Percentiles rank a stretch among this genome's conserved stretches.
Conservation (phyloP, 352 stramenopile species). For the Elongisporangium anandrum region DNA sequence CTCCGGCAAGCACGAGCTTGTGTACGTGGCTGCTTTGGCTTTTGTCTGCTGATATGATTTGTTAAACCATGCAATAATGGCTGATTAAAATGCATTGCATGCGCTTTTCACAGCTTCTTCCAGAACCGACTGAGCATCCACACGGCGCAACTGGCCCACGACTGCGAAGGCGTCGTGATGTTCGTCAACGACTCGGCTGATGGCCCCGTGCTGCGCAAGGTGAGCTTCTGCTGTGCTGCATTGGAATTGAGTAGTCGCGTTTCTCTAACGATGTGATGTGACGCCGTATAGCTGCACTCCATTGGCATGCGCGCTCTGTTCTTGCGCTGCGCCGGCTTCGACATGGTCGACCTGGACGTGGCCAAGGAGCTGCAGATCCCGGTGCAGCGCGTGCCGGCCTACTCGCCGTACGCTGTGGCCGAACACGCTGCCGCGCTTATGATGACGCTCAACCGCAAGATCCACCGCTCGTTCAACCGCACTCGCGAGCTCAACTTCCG, state of each 20-base stretch:
- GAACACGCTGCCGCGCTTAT: slow-evolving; percentile 72
- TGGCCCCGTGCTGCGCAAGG: slow-evolving; percentile 43
- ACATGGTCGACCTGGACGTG: slow-evolving; percentile 53
- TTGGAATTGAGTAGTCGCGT: neutral
- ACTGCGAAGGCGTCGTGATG: slow-evolving; percentile 64
- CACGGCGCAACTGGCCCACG: slow-evolving; percentile 46
- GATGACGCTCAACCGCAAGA: slow-evolving; percentile 71
- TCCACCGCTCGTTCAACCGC: slow-evolving; percentile 47
- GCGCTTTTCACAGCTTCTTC: slow-evolving; percentile 41
- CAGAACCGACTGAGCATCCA: slow-evolving; percentile 38
- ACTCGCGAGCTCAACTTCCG: slow-evolving; percentile 60
- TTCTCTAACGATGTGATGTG: neutral
- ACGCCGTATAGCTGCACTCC: slow-evolving; percentile 14
- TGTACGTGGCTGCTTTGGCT: slow-evolving; percentile 13
- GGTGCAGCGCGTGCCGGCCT: slow-evolving; percentile 52
- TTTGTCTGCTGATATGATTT: neutral
- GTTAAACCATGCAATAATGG: neutral
- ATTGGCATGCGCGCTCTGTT: slow-evolving; percentile 49
- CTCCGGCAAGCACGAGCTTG: slow-evolving; percentile 39
- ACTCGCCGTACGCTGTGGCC: slow-evolving; percentile 73
- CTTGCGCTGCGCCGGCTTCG: slow-evolving; percentile 65
- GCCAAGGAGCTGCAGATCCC: slow-evolving; percentile 46
- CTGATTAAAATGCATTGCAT: neutral
- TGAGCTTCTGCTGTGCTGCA: slow-evolving; percentile 2
- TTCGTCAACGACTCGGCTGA: slow-evolving; percentile 87